Percentiles rank a stretch among this genome's conserved stretches.
phyloP scores from a whole-genome alignment of 148 eudicot species.

The Rheum nobile region DNA sequence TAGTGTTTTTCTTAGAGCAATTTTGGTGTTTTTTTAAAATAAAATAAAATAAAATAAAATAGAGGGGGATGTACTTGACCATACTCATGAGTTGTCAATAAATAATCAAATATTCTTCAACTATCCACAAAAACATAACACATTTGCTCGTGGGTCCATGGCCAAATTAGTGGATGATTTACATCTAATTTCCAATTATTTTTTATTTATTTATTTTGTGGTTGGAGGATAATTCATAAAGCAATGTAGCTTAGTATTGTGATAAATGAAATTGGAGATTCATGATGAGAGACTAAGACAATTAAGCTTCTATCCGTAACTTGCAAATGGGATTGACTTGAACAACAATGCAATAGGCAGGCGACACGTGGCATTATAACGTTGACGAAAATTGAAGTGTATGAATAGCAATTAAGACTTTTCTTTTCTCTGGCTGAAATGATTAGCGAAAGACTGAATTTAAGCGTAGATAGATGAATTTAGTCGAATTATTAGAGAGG shows the following conservation, averaged over 20 bases:
- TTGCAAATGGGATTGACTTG: neutral
- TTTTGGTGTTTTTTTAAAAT: too few relatives aligned
- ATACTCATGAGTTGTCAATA: neutral
- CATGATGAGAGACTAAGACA: neutral
- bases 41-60: too few relatives aligned
- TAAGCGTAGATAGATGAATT: neutral
- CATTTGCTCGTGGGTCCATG: conserved; percentile 2
- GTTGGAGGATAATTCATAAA: neutral
- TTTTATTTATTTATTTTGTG: neutral
- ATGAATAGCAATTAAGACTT: neutral
- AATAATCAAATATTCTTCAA: neutral
- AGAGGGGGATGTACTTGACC: conserved; percentile 2
- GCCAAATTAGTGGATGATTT: neutral
- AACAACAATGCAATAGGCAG: neutral
- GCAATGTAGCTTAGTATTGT: neutral
- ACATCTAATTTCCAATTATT: neutral
- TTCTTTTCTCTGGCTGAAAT: neutral
- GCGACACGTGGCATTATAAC: neutral
- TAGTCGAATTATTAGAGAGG: neutral
- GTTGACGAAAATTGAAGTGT: neutral
- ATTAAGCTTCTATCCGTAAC: neutral
- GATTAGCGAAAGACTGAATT: neutral
- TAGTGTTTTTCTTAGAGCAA: neutral
- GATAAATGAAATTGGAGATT: neutral
- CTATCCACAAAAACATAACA: conserved; percentile 5